Evolutionary conservation across 2,329 filamentous ascomycete genomes (phyloP).

Genomic region (Penicillium freii): DNA sequence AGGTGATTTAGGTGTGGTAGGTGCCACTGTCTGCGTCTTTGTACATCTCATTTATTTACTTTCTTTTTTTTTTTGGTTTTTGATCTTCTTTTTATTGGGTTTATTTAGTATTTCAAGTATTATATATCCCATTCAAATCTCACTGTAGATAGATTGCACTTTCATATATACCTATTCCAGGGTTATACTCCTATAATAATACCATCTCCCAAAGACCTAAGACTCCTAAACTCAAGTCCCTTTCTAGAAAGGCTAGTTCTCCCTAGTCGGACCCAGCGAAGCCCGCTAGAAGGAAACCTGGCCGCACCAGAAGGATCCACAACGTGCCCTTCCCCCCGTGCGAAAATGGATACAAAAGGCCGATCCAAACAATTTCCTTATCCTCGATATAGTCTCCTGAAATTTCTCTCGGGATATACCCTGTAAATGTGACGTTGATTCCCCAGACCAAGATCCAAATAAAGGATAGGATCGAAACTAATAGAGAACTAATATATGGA

Average conservation of each 20-base stretch:
- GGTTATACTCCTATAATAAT: not conserved
- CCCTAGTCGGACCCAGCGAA: constrained; percentile 27
- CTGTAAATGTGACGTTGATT: constrained; percentile 9
- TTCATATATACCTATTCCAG: not conserved
- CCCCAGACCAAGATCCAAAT: not conserved
- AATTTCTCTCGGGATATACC: not conserved
- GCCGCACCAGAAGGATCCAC: constrained; percentile 39
- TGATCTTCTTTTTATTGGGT: not conserved
- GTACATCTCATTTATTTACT: constrained; percentile 21
- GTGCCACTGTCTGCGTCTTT: constrained; percentile 19
- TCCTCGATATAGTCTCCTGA: not conserved
- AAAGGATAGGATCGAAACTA: not conserved
- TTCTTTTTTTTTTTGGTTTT: not conserved
- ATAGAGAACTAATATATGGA: not conserved
- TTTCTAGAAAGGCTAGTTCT: constrained; percentile 13
- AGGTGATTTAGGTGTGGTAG: constrained; percentile 29
- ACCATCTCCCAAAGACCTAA: not conserved
- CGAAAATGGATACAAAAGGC: constrained; percentile 31
- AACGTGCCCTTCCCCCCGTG: constrained; percentile 34
- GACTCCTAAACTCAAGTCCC: constrained; percentile 3
- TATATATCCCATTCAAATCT: not conserved
- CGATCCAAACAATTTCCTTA: constrained; percentile 29
- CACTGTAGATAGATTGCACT: not conserved
- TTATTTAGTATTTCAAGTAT: not conserved
- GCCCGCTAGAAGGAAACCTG: constrained; percentile 32